Conservation (phyloP, 208 protist species). For the Trypanosoma grayi region DNA sequence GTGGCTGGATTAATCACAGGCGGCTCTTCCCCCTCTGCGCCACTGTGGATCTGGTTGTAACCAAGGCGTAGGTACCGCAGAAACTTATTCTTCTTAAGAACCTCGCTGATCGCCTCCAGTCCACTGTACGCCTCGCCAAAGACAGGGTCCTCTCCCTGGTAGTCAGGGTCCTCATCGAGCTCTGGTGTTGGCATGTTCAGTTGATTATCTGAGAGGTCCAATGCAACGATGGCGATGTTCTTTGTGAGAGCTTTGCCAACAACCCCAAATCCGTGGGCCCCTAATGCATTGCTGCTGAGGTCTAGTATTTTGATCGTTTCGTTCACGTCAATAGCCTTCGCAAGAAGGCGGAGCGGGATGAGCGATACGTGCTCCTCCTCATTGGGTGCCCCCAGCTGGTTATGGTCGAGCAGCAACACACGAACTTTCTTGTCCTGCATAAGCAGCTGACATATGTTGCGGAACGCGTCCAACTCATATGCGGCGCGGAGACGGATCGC, state of each 20-base stretch:
- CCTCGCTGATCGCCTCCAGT: constrained; percentile 77
- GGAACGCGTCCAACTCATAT: constrained; percentile 65
- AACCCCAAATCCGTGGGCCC: constrained; percentile 77
- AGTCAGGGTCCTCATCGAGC: constrained; percentile 69
- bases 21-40: constrained; percentile 57
- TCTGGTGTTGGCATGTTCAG: constrained; percentile 45
- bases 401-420: constrained; percentile 49
- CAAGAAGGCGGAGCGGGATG: constrained; percentile 48
- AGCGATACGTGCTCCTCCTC: constrained; percentile 39
- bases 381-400: constrained; percentile 34
- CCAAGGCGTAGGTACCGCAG: constrained; percentile 64
- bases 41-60: constrained; percentile 80
- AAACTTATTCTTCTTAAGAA: constrained; percentile 92
- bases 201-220: constrained; percentile 76
- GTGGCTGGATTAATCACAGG: constrained; percentile 25
- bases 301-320: constrained; percentile 78
- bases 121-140: constrained; percentile 78
- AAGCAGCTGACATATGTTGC: constrained; percentile 57
- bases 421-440: constrained; percentile 37
- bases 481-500: constrained; percentile 50
- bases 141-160: constrained; percentile 68
- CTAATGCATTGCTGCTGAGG: constrained; percentile 69
- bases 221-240: constrained; percentile 65
- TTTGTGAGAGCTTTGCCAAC: constrained; percentile 82
- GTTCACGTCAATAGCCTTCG: constrained; percentile 69